A percentile compares a stretch with the other conserved stretches of the same genome.
phyloP scores from a whole-genome alignment of 1,139 yeast species.

The Protomyces gravidus region DNA sequence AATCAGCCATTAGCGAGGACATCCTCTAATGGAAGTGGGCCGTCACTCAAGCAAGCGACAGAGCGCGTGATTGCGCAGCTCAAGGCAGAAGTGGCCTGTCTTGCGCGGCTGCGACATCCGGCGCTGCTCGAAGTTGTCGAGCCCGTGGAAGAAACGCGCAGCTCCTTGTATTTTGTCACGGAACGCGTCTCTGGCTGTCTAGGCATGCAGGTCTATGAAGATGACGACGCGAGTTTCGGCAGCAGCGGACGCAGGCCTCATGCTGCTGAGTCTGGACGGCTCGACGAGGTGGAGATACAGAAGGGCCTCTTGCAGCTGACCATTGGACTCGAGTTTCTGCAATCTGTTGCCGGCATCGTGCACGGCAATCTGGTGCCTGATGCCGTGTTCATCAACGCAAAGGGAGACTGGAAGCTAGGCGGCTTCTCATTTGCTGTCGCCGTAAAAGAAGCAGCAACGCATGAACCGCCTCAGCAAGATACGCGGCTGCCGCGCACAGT shows the following conservation, averaged over 20 bases:
- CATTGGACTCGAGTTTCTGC: constrained; percentile 76
- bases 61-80: constrained; percentile 50
- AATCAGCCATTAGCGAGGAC: constrained; percentile 54
- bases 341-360: constrained; percentile 66
- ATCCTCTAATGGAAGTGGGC: constrained; percentile 22
- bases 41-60: constrained; percentile 36
- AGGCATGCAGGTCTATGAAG: constrained; percentile 44
- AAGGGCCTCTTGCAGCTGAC: constrained; percentile 78
- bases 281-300: constrained; percentile 69
- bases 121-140: constrained; percentile 75
- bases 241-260: constrained; percentile 24
- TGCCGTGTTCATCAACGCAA: constrained; percentile 69
- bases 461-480: constrained; percentile 60
- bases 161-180: constrained; percentile 75
- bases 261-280: constrained; percentile 39
- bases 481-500: constrained; percentile 70
- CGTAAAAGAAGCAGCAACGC: constrained; percentile 44
- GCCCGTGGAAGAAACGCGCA: constrained; percentile 80
- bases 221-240: constrained; percentile 34
- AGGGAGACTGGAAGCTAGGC: constrained; percentile 89
- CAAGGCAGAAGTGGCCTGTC: constrained; percentile 57
- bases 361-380: constrained; percentile 78
- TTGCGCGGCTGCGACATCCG: constrained; percentile 84
- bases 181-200: constrained; percentile 67
- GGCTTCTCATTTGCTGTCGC: constrained; percentile 59